A percentile compares a stretch with the other conserved stretches of the same genome.
These are phyloP conservation scores for Phytophthora palmivora DNA, from an alignment of 352 stramenopile genomes.

Conservation along the genomic window DNA sequence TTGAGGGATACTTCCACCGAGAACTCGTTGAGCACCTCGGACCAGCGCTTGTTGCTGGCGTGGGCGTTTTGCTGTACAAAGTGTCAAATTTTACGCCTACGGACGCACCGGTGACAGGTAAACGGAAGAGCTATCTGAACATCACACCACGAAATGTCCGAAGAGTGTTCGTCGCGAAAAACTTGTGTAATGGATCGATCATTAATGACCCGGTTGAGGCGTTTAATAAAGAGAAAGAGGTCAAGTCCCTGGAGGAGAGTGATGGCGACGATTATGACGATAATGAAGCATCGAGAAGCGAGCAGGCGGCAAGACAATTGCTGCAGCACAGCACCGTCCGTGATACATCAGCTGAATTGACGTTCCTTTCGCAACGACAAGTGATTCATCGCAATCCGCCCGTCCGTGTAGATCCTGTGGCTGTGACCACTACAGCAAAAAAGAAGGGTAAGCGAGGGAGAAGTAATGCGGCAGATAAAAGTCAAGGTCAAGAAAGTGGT, in stretches of 20 bases:
- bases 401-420: conserved; percentile 39
- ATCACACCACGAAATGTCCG: conserved; percentile 72
- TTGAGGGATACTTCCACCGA: conserved; percentile 85
- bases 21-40: conserved; percentile 80
- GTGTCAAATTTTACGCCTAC: conserved; percentile 75
- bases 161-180: conserved; percentile 55
- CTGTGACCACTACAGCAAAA: conserved; percentile 13
- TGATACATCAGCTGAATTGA: conserved; percentile 73
- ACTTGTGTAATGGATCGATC: conserved; percentile 20
- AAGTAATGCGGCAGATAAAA: conserved; percentile 23
- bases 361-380: conserved; percentile 80
- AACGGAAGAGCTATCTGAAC: conserved; percentile 73
- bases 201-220: conserved; percentile 45
- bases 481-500: conserved; percentile 41
- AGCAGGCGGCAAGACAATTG: conserved; percentile 35
- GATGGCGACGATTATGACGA: conserved; percentile 43
- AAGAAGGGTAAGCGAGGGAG: conserved; percentile 51
- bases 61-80: conserved; percentile 66
- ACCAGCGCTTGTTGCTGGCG: conserved; percentile 54
- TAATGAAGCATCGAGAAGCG: conserved; percentile 30
- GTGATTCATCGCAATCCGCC: conserved; percentile 80
- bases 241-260: conserved; percentile 40
- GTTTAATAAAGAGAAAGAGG: conserved; percentile 64
- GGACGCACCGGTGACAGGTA: conserved; percentile 50
- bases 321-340: conserved; percentile 58